These are phyloP conservation scores for Citrus hindsii DNA, from an alignment of 345 rosid species.

Conservation along the genomic window DNA sequence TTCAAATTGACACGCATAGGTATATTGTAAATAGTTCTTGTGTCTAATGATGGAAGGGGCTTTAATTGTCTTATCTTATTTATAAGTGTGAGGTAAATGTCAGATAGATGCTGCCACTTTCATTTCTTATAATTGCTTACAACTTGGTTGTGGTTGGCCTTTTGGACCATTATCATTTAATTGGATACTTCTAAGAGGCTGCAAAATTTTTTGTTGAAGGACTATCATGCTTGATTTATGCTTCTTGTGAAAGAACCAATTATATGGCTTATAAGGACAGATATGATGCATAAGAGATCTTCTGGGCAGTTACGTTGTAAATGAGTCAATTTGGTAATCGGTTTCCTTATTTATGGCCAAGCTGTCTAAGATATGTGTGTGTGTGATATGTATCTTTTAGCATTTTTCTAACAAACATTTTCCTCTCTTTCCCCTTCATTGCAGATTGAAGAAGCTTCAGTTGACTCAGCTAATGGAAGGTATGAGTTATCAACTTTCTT, in stretches of 20 bases:
- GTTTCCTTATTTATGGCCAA: constrained; percentile 1
- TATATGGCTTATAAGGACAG: constrained; percentile 13
- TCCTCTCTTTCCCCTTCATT: not conserved
- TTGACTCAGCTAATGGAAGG: constrained; percentile 33
- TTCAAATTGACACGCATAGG: not conserved
- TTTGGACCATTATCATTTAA: constrained; percentile 2
- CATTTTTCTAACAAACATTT: not conserved
- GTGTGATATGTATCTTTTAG: not conserved
- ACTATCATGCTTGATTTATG: constrained; percentile 3
- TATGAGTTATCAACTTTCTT: constrained; percentile 16
- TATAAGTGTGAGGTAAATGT: not conserved
- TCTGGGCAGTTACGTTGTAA: not conserved
- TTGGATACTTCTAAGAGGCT: constrained; percentile 1
- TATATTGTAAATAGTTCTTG: not conserved
- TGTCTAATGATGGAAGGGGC: not conserved
- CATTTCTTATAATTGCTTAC: not conserved
- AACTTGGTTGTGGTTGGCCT: not conserved
- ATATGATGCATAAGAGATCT: constrained; percentile 7
- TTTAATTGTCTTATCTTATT: not conserved
- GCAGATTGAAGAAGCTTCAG: constrained; percentile 35
- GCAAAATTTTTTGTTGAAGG: constrained; percentile 3
- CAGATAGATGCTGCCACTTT: not conserved
- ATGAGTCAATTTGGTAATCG: constrained; percentile 9
- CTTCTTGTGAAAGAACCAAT: constrained; percentile 13
- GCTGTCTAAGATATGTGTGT: not conserved